Base-by-base conservation (phyloP, 768 basidiomycete genomes). In the Suillus discolor region DNA sequence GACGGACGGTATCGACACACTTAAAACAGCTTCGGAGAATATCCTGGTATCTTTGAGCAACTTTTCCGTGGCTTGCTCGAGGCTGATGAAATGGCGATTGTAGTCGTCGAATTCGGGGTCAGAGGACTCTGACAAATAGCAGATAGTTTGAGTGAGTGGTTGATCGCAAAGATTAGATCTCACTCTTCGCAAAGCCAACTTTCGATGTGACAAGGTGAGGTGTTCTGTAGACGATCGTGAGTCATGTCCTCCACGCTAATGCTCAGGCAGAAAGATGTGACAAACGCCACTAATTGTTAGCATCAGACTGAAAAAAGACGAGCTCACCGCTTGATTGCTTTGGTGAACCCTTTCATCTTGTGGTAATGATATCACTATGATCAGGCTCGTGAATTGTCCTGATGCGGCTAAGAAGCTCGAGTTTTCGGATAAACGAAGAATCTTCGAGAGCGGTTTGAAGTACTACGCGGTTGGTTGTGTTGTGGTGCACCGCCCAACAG, bases 51-150 rank as follows among this genome's bases (percentile, higher is more conserved):
- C 96, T 81, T 99, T 98, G 71, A 96, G 78, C 65, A 99, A 81
- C 80, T 95, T 96, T 75, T 96, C 96, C 0, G 91, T 86, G 31
- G 92, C 89, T 61, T 85, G 78, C 78, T 99, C 95, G 69, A 98
- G 81, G 4, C 84, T 73, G 13, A 84, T 77, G 76, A 97, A 97
- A 74, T 93, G 87, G 53, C 89, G 85, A 68, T 89, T 84, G 70
- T 89, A 92, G 66, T 96, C 94, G 70, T 97, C 93, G 78, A 95
- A 97, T 74, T 96, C 94, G 23, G 92, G 86, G 81, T 96, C 96
- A 71, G 77, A 82, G 6, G 94, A 94, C 78, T 91, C 94, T 88
- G 71, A 28, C n/a, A n/a, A 31, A 53, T 51, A 65, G 38, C 61
- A 44, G 8, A 42, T 12, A 39, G 38, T 61, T 49, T 63, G 61